These are phyloP conservation scores for Aspergillus coremiiformis DNA, from an alignment of 495 filamentous ascomycete genomes.

Conservation along the genomic window DNA sequence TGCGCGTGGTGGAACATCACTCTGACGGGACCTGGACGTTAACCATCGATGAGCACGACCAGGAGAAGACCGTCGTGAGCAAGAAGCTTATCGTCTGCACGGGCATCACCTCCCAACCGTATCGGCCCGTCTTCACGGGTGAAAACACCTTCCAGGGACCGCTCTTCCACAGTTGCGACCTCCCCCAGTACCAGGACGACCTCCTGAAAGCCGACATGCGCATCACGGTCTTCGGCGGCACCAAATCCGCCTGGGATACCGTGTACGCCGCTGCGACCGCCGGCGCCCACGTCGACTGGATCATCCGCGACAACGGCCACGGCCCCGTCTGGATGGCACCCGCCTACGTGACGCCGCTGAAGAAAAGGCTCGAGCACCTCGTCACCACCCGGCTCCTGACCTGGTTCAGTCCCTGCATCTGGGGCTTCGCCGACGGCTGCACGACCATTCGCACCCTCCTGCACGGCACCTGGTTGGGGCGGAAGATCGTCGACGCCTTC, in stretches of 20 bases:
- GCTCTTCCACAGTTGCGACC: conserved; percentile 57
- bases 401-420: conserved; percentile 60
- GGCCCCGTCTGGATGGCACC: conserved; percentile 68
- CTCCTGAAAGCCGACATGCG: conserved; percentile 27
- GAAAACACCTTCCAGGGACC: conserved; percentile 46
- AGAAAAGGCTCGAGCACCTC: conserved; percentile 57
- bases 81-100: conserved; percentile 63
- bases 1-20: conserved; percentile 44
- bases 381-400: conserved; percentile 55
- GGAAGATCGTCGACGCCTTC: conserved; percentile 60
- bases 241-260: conserved; percentile 72
- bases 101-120: conserved; percentile 58
- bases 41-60: conserved; percentile 2
- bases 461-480: conserved; percentile 60
- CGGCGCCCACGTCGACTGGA: conserved; percentile 65
- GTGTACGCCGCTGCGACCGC: conserved; percentile 59
- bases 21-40: conserved; percentile 36
- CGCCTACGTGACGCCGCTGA: conserved; percentile 52
- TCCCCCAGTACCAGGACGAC: conserved; percentile 35
- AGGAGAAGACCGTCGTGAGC: conserved; percentile 29
- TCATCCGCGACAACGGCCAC: conserved; percentile 71
- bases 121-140: conserved; percentile 44
- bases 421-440: conserved; percentile 50
- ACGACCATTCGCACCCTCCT: conserved; percentile 44
- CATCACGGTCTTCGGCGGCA: conserved; percentile 60